Evolutionary conservation across 75 land plant genomes (phyloP), one percentile per base, ranked within the genome.

Genomic region (Cryptomeria japonica): DNA sequence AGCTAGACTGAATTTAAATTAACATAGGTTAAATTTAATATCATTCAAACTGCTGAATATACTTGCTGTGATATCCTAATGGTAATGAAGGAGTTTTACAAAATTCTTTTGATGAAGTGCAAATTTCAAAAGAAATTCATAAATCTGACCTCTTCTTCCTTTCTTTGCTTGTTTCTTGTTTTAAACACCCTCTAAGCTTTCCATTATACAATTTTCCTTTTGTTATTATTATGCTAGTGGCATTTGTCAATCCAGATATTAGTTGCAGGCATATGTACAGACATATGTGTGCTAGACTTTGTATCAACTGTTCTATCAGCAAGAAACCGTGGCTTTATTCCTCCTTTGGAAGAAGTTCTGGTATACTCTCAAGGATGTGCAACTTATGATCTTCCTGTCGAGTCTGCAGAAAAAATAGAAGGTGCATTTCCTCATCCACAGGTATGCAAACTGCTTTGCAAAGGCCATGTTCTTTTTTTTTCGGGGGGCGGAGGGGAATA

Each of bases 221-320:
- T 11, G 3, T 36, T 42, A 19, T 83, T 41, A 32, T 56, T 38
- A 83, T 56, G 25, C 49, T 49, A 49, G 42, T 80, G 61, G 41
- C 31, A n/a, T 39, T 82, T 83, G 84, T 13, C 25, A n/a, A 31
- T 76, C 86, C 34, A 97, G 99, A 51, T 96, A 47, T 82, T 97
- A 86, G 99, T 94, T 51, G 91, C 92, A 51, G 99, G 99, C 82
- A 90, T 97, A 56, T 97, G 99, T 89, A 97, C 98, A 18, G 99
- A 97, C 80, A 91, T 97, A 5, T 97, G 99, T 47, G 97, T 96
- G 46, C 89, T 97, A 87, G 99, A 97, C 85, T 97, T 97, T 86
- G 98, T 94, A 13, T 88, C 90, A 85, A 91, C 97, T 13, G 86
- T 93, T 18, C 31, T 96, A 85, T 96, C 99, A 6, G 99, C 98